Evolutionary conservation across 225 moss, liverwort and hornwort species (phyloP).

Genomic region (Physcomitrium patens): DNA sequence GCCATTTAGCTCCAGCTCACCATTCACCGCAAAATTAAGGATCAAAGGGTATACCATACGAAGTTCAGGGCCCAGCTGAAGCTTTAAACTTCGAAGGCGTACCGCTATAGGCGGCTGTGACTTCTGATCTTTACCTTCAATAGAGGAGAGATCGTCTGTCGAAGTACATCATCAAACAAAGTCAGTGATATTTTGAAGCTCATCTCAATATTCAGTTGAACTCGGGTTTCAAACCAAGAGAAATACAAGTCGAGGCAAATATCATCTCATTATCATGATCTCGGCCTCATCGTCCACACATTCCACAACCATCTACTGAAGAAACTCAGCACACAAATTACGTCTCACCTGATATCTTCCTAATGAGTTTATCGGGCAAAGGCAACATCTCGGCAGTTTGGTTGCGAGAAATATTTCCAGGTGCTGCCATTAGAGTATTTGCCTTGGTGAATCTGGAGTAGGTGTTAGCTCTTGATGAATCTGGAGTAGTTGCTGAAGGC

Average conservation of each 20-base stretch:
- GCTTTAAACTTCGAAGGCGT: conserved; percentile 75
- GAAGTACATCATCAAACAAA: conserved; percentile 16
- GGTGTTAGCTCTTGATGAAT: conserved; percentile 68
- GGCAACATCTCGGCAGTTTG: conserved; percentile 65
- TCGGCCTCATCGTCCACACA: conserved; percentile 6
- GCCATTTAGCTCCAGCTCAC: conserved; percentile 94
- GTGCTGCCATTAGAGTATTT: conserved; percentile 75
- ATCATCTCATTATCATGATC: conserved; percentile 13
- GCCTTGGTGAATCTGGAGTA: conserved; percentile 67
- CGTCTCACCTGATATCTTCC: conserved; percentile 68
- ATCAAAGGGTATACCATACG: conserved; percentile 99
- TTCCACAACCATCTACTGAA: neutral
- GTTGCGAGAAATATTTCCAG: conserved; percentile 70
- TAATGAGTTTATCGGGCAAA: conserved; percentile 73
- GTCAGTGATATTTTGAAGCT: conserved; percentile 7
- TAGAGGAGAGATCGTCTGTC: conserved; percentile 63
- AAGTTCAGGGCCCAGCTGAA: conserved; percentile 91
- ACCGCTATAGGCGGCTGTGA: conserved; percentile 73
- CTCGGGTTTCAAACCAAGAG: neutral
- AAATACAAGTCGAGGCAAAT: neutral
- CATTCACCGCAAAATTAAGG: conserved; percentile 97
- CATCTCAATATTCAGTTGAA: neutral
- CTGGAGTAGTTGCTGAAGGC: conserved; percentile 61
- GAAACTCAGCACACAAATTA: neutral
- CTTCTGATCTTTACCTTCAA: conserved; percentile 64